phyloP scores from a whole-genome alignment of 495 filamentous ascomycete genomes.

The Astrothelium macrocarpum region DNA sequence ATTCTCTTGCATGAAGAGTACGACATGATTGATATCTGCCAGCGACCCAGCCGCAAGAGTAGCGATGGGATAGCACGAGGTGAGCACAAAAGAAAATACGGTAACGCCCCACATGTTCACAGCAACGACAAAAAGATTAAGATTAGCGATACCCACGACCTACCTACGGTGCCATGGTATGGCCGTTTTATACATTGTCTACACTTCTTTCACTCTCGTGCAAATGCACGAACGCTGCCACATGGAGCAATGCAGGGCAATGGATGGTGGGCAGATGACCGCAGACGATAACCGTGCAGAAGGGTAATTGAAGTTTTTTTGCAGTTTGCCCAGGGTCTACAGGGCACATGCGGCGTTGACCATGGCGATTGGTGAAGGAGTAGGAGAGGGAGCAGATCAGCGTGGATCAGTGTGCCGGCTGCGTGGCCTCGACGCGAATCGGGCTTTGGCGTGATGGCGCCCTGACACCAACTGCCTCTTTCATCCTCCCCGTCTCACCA shows the following conservation, averaged over 20 bases:
- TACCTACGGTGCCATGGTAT: not conserved
- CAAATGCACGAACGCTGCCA: not conserved
- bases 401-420: not conserved
- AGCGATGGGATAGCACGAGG: not conserved
- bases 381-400: not conserved
- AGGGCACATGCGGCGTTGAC: not conserved
- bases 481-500: constrained; percentile 1
- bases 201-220: not conserved
- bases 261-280: not conserved
- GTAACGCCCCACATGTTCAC: not conserved
- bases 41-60: constrained; percentile 34
- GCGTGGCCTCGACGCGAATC: not conserved
- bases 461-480: not conserved
- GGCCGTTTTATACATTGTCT: not conserved
- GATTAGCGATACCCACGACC: not conserved
- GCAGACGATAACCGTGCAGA: not conserved
- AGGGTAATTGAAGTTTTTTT: not conserved
- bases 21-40: constrained; percentile 47
- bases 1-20: constrained; percentile 52
- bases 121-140: not conserved
- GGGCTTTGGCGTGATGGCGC: not conserved
- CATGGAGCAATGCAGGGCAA: not conserved
- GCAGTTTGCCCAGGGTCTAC: not conserved
- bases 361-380: not conserved
- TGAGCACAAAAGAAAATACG: not conserved